Percentiles rank a stretch among this genome's conserved stretches.
Conservation (phyloP, 1,284 basidiomycete species). For the Marasmius tenuissimus region DNA sequence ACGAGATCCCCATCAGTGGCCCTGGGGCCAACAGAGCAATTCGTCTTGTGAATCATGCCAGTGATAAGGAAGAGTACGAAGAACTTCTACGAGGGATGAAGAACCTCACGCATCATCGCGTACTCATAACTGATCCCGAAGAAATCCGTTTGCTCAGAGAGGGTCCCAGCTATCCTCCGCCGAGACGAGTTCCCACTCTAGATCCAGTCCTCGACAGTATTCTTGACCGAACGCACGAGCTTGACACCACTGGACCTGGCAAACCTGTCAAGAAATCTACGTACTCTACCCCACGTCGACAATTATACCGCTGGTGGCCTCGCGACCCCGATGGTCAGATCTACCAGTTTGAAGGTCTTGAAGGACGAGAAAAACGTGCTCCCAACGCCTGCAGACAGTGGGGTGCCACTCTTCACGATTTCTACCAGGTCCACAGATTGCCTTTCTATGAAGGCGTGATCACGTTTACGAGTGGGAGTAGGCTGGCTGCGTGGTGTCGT, state of each 20-base stretch:
- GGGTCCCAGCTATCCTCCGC: too few species aligned
- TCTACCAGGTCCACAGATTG: conserved; percentile 10
- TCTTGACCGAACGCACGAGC: neutral
- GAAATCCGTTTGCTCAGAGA: too few species aligned
- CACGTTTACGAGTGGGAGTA: conserved; percentile 9
- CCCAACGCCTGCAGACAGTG: conserved; percentile 6
- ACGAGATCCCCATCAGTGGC: too few species aligned
- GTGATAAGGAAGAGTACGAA: too few species aligned
- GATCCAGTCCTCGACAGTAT: neutral
- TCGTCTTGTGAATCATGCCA: too few species aligned
- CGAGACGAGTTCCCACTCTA: neutral
- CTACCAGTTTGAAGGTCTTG: neutral
- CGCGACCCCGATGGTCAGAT: conserved; percentile 15
- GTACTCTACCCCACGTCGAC: neutral
- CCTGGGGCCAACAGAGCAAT: too few species aligned
- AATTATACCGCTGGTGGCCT: conserved; percentile 14
- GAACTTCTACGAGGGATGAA: too few species aligned
- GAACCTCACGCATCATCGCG: too few species aligned
- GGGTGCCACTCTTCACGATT: conserved; percentile 15
- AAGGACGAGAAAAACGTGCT: conserved; percentile 2
- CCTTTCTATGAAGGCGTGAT: neutral
- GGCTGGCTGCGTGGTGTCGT: conserved; percentile 8
- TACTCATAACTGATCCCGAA: too few species aligned
- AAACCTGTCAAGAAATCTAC: neutral
- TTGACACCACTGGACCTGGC: neutral